phyloP scores from a whole-genome alignment of 768 basidiomycete species.

The Neoboletus brunneissimus region DNA sequence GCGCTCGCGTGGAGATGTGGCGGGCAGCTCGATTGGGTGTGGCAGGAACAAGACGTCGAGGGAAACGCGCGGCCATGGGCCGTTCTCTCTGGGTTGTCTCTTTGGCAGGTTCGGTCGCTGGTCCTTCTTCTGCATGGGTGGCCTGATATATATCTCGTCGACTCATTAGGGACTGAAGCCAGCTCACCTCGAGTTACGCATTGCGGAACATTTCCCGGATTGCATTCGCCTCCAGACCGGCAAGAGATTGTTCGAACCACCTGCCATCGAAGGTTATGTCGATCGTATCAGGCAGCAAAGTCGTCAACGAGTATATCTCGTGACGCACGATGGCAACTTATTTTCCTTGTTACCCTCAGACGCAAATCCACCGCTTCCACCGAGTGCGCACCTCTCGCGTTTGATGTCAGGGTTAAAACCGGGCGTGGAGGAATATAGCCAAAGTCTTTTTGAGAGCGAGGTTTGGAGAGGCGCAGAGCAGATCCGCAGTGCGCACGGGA shows the following conservation, averaged over 20 bases:
- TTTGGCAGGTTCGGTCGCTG: conserved; percentile 55
- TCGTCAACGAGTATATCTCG: conserved; percentile 64
- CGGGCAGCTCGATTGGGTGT: conserved; percentile 83
- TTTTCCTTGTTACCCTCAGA: conserved; percentile 53
- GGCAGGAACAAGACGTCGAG: conserved; percentile 63
- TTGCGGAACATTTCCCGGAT: conserved; percentile 65
- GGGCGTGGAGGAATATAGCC: conserved; percentile 28
- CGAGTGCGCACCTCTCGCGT: conserved; percentile 43
- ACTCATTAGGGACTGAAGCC: conserved; percentile 35
- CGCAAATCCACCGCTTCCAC: conserved; percentile 70
- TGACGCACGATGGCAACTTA: conserved; percentile 69
- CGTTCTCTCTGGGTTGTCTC: conserved; percentile 71
- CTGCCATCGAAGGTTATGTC: conserved; percentile 83
- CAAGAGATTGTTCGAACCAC: conserved; percentile 64
- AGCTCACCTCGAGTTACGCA: conserved; percentile 69
- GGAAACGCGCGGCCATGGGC: conserved; percentile 66
- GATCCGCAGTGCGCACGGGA: conserved; percentile 61
- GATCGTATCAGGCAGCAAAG: conserved; percentile 61
- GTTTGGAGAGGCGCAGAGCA: conserved; percentile 61
- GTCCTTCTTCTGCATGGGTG: conserved; percentile 1
- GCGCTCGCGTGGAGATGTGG: conserved; percentile 77
- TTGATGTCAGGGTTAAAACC: conserved; percentile 30
- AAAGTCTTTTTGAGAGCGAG: conserved; percentile 47
- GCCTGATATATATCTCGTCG: conserved; percentile 7
- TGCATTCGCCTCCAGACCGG: conserved; percentile 40